phyloP scores from a whole-genome alignment of 495 filamentous ascomycete species.

The Podospora sp. region DNA sequence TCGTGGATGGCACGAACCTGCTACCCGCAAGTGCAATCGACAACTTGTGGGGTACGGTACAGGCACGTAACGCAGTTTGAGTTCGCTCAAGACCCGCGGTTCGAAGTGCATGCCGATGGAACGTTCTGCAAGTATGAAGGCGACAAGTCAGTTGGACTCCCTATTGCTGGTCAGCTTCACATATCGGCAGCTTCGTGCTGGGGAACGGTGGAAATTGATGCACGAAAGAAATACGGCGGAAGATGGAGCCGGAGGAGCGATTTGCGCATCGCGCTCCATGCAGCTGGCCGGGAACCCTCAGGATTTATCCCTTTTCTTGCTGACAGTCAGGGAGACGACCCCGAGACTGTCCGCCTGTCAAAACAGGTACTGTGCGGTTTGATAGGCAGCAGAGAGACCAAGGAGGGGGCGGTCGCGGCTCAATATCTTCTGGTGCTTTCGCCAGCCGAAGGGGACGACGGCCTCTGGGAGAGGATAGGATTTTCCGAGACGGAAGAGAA shows the following conservation, averaged over 20 bases:
- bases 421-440: constrained; percentile 21
- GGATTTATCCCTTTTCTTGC: constrained; percentile 12
- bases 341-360: constrained; percentile 12
- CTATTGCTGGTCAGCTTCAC: constrained; percentile 12
- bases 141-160: constrained; percentile 13
- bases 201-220: constrained; percentile 9
- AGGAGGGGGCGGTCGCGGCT: constrained; percentile 1
- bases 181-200: constrained; percentile 12
- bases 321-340: constrained; percentile 19
- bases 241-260: constrained; percentile 17
- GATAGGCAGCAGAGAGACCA: constrained; percentile 16
- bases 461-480: constrained; percentile 9
- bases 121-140: constrained; percentile 22
- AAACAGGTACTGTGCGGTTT: constrained; percentile 17
- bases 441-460: constrained; percentile 14
- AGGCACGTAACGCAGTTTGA: constrained; percentile 18
- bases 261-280: constrained; percentile 2
- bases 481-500: constrained; percentile 22
- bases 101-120: constrained; percentile 11
- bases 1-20: constrained; percentile 23
- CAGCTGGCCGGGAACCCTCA: neutral
- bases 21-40: neutral
- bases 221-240: neutral
- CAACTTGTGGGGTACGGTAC: constrained; percentile 4
- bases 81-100: constrained; percentile 11